phyloP scores from a whole-genome alignment of 352 stramenopile species.

The Globisporangium parvum region DNA sequence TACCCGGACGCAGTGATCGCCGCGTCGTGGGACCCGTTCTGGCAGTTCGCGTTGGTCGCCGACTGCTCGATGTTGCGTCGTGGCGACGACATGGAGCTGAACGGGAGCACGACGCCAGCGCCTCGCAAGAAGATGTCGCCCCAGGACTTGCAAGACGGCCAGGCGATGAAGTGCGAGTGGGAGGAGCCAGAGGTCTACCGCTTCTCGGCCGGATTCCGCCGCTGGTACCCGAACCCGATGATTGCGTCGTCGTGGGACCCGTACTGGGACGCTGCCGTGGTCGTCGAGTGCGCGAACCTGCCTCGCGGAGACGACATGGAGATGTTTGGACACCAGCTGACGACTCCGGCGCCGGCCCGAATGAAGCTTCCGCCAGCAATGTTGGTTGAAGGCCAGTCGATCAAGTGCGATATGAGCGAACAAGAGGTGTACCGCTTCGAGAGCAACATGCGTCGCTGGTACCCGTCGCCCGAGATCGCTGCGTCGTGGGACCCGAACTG shows the following conservation, averaged over 20 bases:
- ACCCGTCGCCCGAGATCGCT: constrained; percentile 15
- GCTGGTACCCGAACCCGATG: constrained; percentile 14
- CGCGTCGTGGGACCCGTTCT: constrained; percentile 22
- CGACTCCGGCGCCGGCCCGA: not conserved
- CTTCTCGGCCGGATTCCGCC: constrained; percentile 5
- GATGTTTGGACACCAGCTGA: not conserved
- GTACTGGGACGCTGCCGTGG: constrained; percentile 8
- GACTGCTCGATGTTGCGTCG: constrained; percentile 10
- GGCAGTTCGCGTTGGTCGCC: constrained; percentile 4
- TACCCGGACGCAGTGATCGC: constrained; percentile 18
- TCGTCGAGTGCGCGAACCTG: constrained; percentile 15
- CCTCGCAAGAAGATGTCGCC: not conserved
- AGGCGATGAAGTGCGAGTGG: constrained; percentile 15
- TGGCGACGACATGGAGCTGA: constrained; percentile 10
- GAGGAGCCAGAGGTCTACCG: constrained; percentile 12
- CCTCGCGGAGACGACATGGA: constrained; percentile 14
- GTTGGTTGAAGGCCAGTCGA: constrained; percentile 5
- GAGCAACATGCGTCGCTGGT: constrained; percentile 11
- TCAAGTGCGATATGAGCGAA: constrained; percentile 16
- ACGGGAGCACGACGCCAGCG: not conserved
- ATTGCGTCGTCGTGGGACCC: constrained; percentile 22
- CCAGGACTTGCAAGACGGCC: not conserved
- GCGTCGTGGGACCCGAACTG: constrained; percentile 23
- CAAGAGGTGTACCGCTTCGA: constrained; percentile 16
- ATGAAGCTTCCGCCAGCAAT: not conserved